Base-by-base conservation (phyloP, 768 basidiomycete species). In the Ramaria rubella region DNA sequence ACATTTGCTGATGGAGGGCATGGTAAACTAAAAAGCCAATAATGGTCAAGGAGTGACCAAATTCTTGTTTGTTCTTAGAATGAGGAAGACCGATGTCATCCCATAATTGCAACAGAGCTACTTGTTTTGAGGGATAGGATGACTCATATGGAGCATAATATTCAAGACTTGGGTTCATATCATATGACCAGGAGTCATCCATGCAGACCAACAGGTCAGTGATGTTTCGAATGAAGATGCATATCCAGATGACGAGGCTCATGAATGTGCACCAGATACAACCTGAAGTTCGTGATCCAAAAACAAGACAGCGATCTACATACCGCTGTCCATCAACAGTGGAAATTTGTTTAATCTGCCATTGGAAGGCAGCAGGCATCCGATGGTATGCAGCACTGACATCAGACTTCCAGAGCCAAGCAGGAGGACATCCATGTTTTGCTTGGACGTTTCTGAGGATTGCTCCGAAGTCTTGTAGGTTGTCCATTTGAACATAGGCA, bases 271-370 rank as follows among this genome's bases (percentile, higher is more conserved):
- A 66, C 53, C 62, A 76, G 1, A 72, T 63, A 0, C 54, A 44
- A 0, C 63, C 63, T 0, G 70, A 69, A 0, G 58, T 68, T 17
- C 66, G 58, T 31, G 59, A 64, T 1, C 74, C 74, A 60, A 73
- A 75, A n/a, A 51, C 61, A 33, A 63, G 66, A 54, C 67, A 65
- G 2, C 70, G 58, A 58, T 73, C 72, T 14, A 77, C 58, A 46
- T 63, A 55, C 3, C 60, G 51, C 12, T 51, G 42, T 9, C 58
- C 46, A 43, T 64, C 59, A 0, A 62, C 24, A 1, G 30, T 61
- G 5, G 70, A 62, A 0, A 75, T 52, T 34, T 77, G 76, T 17
- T 71, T 72, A 0, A 77, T 56, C 45, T 78, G 73, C 75, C 75
- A 77, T 0, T 62, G 38, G 0, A 68, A 72, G 42, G 75, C 70